These are phyloP conservation scores for Periglandula ipomoeae DNA, from an alignment of 2,329 filamentous ascomycete species.

Conservation along the genomic window DNA sequence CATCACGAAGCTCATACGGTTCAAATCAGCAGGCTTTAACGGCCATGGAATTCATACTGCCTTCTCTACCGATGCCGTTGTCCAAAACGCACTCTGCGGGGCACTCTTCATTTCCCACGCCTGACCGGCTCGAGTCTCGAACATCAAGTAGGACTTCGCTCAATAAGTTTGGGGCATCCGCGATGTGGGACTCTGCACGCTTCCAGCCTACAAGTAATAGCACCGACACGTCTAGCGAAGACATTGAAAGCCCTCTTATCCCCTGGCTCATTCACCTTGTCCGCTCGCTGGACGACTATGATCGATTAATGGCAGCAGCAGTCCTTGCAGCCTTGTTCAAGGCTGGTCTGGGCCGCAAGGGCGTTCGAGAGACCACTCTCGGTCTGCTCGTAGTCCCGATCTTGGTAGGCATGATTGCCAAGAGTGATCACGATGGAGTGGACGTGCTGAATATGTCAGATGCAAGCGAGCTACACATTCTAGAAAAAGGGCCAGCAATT, in stretches of 20 bases:
- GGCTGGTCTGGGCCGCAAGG: constrained; percentile 54
- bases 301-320: constrained; percentile 59
- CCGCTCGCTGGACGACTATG: constrained; percentile 46
- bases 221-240: constrained; percentile 35
- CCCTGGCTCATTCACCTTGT: constrained; percentile 63
- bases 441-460: constrained; percentile 29
- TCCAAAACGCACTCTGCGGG: constrained; percentile 18
- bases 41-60: constrained; percentile 58
- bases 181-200: constrained; percentile 24
- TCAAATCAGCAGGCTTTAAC: constrained; percentile 29
- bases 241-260: constrained; percentile 61
- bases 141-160: constrained; percentile 19
- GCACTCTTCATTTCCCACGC: constrained; percentile 14
- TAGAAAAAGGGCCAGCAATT: constrained; percentile 65
- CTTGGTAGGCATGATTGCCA: constrained; percentile 52
- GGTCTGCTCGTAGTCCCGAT: constrained; percentile 61
- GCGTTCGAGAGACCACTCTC: constrained; percentile 50
- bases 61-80: constrained; percentile 38
- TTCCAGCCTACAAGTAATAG: constrained; percentile 17
- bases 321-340: constrained; percentile 62
- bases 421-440: constrained; percentile 35
- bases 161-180: constrained; percentile 19
- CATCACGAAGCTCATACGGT: constrained; percentile 36
- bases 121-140: constrained; percentile 19
- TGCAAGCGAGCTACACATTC: constrained; percentile 31